A percentile compares a stretch with the other conserved stretches of the same genome.
These are phyloP conservation scores for Fraxinus velutina DNA, from an alignment of 305 asterid species.

Conservation along the genomic window DNA sequence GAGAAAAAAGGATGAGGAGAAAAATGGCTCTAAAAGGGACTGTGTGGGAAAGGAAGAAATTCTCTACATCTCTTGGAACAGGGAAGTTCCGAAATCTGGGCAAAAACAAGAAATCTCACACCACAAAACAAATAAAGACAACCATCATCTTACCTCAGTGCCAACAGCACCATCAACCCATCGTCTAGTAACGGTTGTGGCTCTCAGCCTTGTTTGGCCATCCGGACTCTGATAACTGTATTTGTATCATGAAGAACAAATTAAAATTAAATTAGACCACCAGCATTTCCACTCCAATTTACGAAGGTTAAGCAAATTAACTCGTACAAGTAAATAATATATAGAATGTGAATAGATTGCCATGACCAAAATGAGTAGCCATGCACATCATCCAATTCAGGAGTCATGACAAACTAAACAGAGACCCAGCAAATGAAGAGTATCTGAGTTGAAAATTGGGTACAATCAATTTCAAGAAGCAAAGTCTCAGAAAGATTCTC, in stretches of 20 bases:
- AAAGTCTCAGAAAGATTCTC: not conserved
- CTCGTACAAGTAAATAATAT: not conserved
- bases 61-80: constrained; percentile 12
- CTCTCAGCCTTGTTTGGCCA: constrained; percentile 75
- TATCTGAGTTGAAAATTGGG: not conserved
- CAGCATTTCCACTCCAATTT: not conserved
- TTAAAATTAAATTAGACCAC: constrained; percentile 7
- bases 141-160: constrained; percentile 58
- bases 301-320: constrained; percentile 13
- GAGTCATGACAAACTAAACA: not conserved
- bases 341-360: not conserved
- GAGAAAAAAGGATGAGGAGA: not conserved
- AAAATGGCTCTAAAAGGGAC: not conserved
- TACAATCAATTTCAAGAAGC: not conserved
- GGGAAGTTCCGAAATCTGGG: constrained; percentile 18
- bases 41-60: not conserved
- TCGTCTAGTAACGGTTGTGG: constrained; percentile 75
- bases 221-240: constrained; percentile 82
- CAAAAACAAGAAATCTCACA: not conserved
- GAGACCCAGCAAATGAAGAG: not conserved
- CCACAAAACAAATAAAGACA: constrained; percentile 12
- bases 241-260: constrained; percentile 10
- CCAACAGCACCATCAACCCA: constrained; percentile 80
- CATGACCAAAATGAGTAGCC: constrained; percentile 2
- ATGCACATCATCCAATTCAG: constrained; percentile 1